Evolutionary conservation across 2,329 filamentous ascomycete species (phyloP).

Genomic region (Exserohilum turcica): DNA sequence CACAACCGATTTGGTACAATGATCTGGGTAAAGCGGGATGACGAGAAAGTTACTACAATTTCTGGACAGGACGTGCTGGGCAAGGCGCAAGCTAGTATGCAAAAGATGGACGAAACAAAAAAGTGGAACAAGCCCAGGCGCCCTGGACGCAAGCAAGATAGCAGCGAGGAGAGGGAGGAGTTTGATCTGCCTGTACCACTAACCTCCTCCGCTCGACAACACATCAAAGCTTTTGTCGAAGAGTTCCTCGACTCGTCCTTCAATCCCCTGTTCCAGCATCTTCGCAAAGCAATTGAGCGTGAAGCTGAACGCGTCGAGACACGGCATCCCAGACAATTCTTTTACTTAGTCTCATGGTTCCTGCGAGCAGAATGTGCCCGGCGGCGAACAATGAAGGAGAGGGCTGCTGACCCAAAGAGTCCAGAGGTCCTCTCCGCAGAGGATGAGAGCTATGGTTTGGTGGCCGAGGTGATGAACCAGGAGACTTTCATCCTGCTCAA

Average conservation of each 20-base stretch:
- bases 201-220: conserved; percentile 72
- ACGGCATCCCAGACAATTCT: conserved; percentile 82
- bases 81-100: conserved; percentile 72
- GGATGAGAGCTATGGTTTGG: conserved; percentile 78
- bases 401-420: conserved; percentile 55
- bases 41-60: conserved; percentile 81
- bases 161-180: conserved; percentile 57
- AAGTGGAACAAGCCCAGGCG: conserved; percentile 81
- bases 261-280: conserved; percentile 81
- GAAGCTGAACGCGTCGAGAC: conserved; percentile 81
- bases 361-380: conserved; percentile 81
- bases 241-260: conserved; percentile 96
- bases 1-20: conserved; percentile 97
- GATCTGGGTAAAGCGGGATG: conserved; percentile 91
- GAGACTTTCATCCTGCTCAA: conserved; percentile 92
- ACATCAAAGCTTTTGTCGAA: conserved; percentile 81
- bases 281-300: conserved; percentile 87
- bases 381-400: conserved; percentile 61
- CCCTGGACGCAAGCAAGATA: conserved; percentile 48
- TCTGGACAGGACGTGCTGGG: conserved; percentile 86
- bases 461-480: conserved; percentile 89
- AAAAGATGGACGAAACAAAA: conserved; percentile 90
- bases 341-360: conserved; percentile 93
- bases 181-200: conserved; percentile 76
- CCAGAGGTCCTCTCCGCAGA: conserved; percentile 52